These are phyloP conservation scores for Rosa chinensis DNA, from an alignment of 306 rosid genomes.

Conservation along the genomic window DNA sequence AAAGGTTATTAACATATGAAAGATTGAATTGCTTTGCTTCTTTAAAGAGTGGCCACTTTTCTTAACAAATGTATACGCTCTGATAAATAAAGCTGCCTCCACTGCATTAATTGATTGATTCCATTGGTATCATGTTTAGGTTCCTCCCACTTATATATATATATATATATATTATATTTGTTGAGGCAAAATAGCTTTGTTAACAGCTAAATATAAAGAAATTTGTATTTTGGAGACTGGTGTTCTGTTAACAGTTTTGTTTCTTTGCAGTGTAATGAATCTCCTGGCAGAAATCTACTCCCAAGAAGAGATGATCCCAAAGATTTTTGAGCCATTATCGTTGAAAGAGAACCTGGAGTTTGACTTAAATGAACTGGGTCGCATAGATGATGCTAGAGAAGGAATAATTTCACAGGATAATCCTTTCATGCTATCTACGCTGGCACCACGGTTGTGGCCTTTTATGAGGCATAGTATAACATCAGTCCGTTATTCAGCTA, in stretches of 20 bases:
- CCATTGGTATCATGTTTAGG: background rate
- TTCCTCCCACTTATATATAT: background rate
- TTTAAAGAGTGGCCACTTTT: background rate
- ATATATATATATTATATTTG: background rate
- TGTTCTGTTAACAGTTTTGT: background rate
- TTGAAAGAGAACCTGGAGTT: conserved; percentile 45
- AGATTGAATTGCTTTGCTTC: background rate
- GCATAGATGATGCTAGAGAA: conserved; percentile 39
- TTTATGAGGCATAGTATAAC: conserved; percentile 96
- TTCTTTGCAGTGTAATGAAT: conserved; percentile 91
- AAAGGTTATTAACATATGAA: background rate
- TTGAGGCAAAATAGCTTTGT: background rate
- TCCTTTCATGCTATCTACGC: conserved; percentile 70
- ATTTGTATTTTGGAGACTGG: background rate
- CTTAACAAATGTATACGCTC: background rate
- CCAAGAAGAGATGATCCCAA: conserved; percentile 87
- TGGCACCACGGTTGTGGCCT: conserved; percentile 97
- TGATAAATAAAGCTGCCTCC: background rate
- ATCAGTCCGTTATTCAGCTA: conserved; percentile 91
- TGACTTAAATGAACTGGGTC: conserved; percentile 53
- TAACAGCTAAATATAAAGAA: background rate
- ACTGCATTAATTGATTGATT: background rate
- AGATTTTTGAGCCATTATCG: conserved; percentile 57
- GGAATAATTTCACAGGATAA: conserved; percentile 46
- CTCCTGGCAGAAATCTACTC: conserved; percentile 96